Evolutionary conservation across 345 rosid genomes (phyloP).

Genomic region (Populus pruinosa): DNA sequence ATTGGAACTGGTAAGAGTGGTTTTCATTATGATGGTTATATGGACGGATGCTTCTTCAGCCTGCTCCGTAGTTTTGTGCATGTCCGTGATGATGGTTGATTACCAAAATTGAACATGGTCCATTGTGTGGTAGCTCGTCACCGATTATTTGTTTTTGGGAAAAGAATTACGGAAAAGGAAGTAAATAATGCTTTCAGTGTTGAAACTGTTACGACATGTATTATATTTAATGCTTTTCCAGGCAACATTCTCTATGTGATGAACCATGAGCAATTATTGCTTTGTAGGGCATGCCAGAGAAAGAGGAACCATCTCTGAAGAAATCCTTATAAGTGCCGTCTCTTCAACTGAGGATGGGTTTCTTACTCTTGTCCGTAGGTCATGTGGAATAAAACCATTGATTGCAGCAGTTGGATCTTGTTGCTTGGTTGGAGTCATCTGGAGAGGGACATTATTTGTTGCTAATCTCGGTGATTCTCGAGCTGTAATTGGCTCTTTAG

Average conservation of each 20-base stretch:
- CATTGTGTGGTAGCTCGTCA: neutral
- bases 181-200: neutral
- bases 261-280: conserved; percentile 10
- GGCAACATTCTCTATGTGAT: neutral
- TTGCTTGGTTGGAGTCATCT: conserved; percentile 82
- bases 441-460: conserved; percentile 75
- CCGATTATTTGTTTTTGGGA: neutral
- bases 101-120: neutral
- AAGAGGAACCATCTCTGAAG: conserved; percentile 62
- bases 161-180: neutral
- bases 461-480: conserved; percentile 95
- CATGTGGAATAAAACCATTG: conserved; percentile 61
- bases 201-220: neutral
- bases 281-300: conserved; percentile 61
- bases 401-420: conserved; percentile 92
- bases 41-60: neutral
- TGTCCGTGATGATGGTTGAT: neutral
- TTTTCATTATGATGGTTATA: neutral
- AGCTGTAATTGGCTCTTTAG: conserved; percentile 68
- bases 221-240: neutral
- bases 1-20: neutral
- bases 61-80: neutral
- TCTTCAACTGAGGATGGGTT: conserved; percentile 89
- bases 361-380: conserved; percentile 75
- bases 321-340: conserved; percentile 56